Base-by-base conservation (phyloP, 495 filamentous ascomycete genomes). In the Baudoinia panamericana region DNA sequence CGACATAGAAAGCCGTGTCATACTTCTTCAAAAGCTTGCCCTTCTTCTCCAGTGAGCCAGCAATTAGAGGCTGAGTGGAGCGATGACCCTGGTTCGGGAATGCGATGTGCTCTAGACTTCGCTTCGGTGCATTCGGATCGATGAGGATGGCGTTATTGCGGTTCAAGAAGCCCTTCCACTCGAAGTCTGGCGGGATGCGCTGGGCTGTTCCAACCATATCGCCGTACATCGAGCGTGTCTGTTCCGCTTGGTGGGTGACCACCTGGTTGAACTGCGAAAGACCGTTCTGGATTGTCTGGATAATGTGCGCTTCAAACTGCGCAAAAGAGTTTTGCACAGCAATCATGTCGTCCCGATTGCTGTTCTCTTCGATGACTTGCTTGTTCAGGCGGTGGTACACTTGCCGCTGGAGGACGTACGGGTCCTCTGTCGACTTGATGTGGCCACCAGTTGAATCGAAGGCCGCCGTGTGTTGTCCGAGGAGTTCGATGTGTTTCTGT, bases 321-420 rank as follows among this genome's bases (percentile, higher is more conserved):
- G 78, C 71, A 59, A 95, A 95, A 57, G 80, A 79, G 59, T 81
- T 77, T 61, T 97, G 90, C 20, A 94, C 80, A 8, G 76, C 70
- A 37, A 97, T 69, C 18, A 95, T 70, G 54, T 96, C 92, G 54
- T 93, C 77, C 30, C 79, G 78, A 61, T 87, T 83, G 64, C 83
- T 87, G 63, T 97, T 97, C 62, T 97, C 90, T 55, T 93, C 87
- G 28, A 80, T 67, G 30, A 96, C 74, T 65, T 97, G 90, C 63
- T 84, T 87, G 66, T 82, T 75, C 13, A 97, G 69, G 20, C 86
- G 74, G 63, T 94, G 69, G 39, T 80, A 63, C 42, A 94, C 76
- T 27, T 82, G 81, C 22, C 86, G 77, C 50, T 79, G 75, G 34
- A 95, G 60, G 36, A 96, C 64, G 59, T 95, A 97, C 12, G 92